Conservation (phyloP, 495 filamentous ascomycete genomes). For the Oleoguttula mirabilis region DNA sequence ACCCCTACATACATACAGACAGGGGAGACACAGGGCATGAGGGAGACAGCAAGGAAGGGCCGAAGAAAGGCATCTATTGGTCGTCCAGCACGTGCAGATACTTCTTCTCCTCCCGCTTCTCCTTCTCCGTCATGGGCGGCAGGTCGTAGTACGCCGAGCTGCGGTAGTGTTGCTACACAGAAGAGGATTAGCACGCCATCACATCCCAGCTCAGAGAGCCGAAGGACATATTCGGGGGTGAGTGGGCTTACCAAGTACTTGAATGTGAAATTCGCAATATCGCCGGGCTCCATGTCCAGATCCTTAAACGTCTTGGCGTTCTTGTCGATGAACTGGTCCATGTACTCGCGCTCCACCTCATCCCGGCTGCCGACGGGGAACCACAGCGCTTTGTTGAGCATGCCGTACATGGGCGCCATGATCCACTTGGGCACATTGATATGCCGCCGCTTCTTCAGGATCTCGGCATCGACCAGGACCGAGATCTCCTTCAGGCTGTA, state of each 20-base stretch:
- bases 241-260: conserved; percentile 84
- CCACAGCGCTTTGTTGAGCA: conserved; percentile 73
- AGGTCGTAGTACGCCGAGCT: conserved; percentile 77
- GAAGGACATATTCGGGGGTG: neutral
- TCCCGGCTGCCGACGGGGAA: conserved; percentile 78
- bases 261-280: conserved; percentile 71
- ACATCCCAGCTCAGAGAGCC: neutral
- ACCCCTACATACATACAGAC: too few relatives aligned
- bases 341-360: conserved; percentile 83
- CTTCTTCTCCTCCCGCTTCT: conserved; percentile 90
- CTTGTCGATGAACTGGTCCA: conserved; percentile 84
- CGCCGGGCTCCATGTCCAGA: conserved; percentile 73
- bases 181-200: too few relatives aligned
- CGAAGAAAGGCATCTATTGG: conserved; percentile 47
- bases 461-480: conserved; percentile 80
- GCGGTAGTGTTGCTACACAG: conserved; percentile 64
- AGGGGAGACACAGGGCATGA: too few relatives aligned
- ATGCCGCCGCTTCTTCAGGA: conserved; percentile 75
- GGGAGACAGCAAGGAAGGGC: too few relatives aligned
- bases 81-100: conserved; percentile 90
- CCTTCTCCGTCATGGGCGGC: conserved; percentile 84
- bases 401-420: conserved; percentile 55
- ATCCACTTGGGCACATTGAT: conserved; percentile 80
- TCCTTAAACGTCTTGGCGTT: conserved; percentile 93
- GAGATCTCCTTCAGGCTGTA: conserved; percentile 83